Percentiles rank a stretch among this genome's conserved stretches.
These are phyloP conservation scores for Pythium aquatile DNA, from an alignment of 352 stramenopile species.

Conservation along the genomic window DNA sequence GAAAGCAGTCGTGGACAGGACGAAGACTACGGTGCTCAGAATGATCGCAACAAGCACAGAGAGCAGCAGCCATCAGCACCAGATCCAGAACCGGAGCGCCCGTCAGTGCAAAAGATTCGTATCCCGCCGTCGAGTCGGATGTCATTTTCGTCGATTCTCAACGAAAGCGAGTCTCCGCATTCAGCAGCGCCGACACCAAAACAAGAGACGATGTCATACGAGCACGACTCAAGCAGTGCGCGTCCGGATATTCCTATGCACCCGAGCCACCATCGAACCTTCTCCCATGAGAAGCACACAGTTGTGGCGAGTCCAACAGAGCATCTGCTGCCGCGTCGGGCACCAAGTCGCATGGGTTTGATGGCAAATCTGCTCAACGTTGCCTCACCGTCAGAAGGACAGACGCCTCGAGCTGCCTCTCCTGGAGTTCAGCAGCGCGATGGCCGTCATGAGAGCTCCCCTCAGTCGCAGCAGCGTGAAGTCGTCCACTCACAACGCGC, in stretches of 20 bases:
- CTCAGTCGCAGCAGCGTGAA: slow-evolving; percentile 5
- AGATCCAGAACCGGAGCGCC: slow-evolving; percentile 15
- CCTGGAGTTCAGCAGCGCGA: slow-evolving; percentile 17
- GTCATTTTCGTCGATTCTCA: slow-evolving; percentile 89
- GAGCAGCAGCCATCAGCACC: slow-evolving; percentile 21
- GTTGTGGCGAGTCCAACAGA: slow-evolving; percentile 49
- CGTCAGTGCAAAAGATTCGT: slow-evolving; percentile 27
- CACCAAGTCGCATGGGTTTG: slow-evolving; percentile 59
- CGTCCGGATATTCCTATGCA: slow-evolving; percentile 25
- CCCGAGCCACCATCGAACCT: slow-evolving; percentile 16
- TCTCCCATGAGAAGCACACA: slow-evolving; percentile 22
- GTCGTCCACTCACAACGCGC: slow-evolving; percentile 14
- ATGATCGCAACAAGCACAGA: not conserved
- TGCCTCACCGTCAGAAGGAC: slow-evolving; percentile 47
- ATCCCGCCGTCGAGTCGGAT: slow-evolving; percentile 67
- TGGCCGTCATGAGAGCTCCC: slow-evolving; percentile 2
- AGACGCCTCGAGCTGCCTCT: slow-evolving; percentile 38
- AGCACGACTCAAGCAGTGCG: slow-evolving; percentile 4
- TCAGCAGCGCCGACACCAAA: slow-evolving; percentile 41
- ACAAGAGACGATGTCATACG: slow-evolving; percentile 17
- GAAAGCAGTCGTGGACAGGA: not conserved
- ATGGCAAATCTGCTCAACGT: slow-evolving; percentile 84
- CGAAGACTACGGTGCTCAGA: not conserved
- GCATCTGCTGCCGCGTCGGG: slow-evolving; percentile 48
- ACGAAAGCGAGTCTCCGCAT: slow-evolving; percentile 78